Base-by-base conservation (phyloP, 768 basidiomycete genomes). In the Kwoniella sp. region DNA sequence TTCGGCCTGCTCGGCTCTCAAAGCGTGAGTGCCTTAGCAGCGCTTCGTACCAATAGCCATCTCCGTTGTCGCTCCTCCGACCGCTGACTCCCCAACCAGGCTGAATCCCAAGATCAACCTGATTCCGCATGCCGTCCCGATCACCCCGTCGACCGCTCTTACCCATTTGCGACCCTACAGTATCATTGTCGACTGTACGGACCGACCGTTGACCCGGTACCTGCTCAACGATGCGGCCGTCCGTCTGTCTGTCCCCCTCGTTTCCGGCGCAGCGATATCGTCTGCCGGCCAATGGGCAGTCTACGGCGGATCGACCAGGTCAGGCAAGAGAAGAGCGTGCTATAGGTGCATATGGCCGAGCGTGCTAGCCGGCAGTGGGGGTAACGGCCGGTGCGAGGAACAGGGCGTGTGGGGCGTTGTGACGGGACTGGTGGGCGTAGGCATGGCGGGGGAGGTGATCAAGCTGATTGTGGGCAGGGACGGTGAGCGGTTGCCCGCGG, bases 321-420 rank as follows among this genome's bases (percentile, higher is more conserved):
- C n/a, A 48, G 82, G 80, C 5, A 73, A 76, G 17, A 75, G 80
- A 25, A 85, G 89, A 1, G 92, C 91, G 0, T 99, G 95, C 74
- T 96, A 93, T 73, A 81, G 95, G 14, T 98, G 95, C 70, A 74
- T 98, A 36, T 98, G 91, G 72, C 92, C 93, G 0, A 81, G 79
- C 46, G 83, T 89, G 1, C 83, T 90, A 1, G 79, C 82, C 3
- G 62, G 63, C 17, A 40, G 55, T 22, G 82, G 82, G 47, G 78
- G 78, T 23, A 75, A 80, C 1, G 85, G 88, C 7, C 82, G 84
- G 8, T 99, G 95, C 60, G 89, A 86, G 63, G 91, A 95, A 68
- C 78, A 83, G 3, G 92, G 93, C 1, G 84, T 98, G 4, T 75
- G 95, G 41, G 93, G 93, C 5, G 83, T 80, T 0, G 89, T 95